phyloP scores from a whole-genome alignment of 345 rosid genomes.

The Populus davidiana region DNA sequence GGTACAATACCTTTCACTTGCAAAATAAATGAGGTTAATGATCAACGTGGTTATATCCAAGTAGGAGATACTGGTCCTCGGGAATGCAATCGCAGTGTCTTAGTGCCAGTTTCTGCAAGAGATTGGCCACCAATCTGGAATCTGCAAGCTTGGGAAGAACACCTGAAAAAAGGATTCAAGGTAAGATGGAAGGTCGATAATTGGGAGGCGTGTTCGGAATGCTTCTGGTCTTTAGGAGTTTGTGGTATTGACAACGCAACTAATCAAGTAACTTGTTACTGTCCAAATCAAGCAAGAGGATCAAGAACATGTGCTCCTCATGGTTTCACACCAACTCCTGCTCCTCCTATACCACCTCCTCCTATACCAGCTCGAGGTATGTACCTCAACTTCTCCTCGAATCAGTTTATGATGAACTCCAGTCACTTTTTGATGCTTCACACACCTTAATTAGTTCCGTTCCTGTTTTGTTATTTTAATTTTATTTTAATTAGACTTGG shows the following conservation, averaged over 20 bases:
- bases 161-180: slow-evolving; percentile 13
- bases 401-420: too few relatives aligned
- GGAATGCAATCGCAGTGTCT: slow-evolving; percentile 9
- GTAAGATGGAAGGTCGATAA: slow-evolving; percentile 13
- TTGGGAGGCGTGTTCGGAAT: neutral
- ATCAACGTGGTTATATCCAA: neutral
- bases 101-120: slow-evolving; percentile 9
- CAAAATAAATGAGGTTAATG: neutral
- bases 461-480: too few relatives aligned
- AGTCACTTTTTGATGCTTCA: too few relatives aligned
- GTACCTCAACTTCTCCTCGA: too few relatives aligned
- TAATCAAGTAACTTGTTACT: slow-evolving; percentile 5
- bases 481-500: too few relatives aligned
- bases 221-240: slow-evolving; percentile 10
- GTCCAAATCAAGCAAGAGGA: neutral
- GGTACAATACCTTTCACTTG: slow-evolving; percentile 3
- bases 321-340: too few relatives aligned
- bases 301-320: too few relatives aligned
- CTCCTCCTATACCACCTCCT: too few relatives aligned
- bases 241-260: neutral
- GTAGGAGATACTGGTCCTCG: neutral
- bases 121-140: neutral
- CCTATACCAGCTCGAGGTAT: too few relatives aligned
- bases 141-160: neutral
- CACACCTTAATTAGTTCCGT: too few relatives aligned